Evolutionary conservation across 208 protist species (phyloP).

Genomic region (Crithidia thermophila): DNA sequence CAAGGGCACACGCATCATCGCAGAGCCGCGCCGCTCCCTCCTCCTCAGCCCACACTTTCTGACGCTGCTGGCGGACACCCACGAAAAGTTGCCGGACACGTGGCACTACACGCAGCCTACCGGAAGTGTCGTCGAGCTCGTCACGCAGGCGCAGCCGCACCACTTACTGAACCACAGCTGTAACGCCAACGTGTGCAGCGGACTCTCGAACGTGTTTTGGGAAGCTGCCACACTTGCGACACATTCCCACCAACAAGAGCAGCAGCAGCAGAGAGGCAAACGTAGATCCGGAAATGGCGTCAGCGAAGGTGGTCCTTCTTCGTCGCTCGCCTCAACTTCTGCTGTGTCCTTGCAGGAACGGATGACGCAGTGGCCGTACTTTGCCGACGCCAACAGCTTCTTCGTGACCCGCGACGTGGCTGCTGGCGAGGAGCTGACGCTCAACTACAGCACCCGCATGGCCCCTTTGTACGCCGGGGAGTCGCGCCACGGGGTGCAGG

Average conservation of each 20-base stretch:
- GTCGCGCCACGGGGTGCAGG: slow-evolving; percentile 15
- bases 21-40: slow-evolving; percentile 53
- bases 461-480: slow-evolving; percentile 53
- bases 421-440: slow-evolving; percentile 69
- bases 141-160: slow-evolving; percentile 66
- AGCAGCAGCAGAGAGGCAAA: neutral
- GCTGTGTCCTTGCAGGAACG: slow-evolving; percentile 15
- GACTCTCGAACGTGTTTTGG: slow-evolving; percentile 73
- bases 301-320: neutral
- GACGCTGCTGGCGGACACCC: slow-evolving; percentile 58
- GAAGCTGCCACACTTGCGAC: slow-evolving; percentile 29
- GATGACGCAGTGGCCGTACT: slow-evolving; percentile 45
- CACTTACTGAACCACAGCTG: slow-evolving; percentile 86
- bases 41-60: slow-evolving; percentile 53
- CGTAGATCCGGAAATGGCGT: neutral
- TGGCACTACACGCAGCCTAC: slow-evolving; percentile 81
- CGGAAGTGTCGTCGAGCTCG: slow-evolving; percentile 57
- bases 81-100: slow-evolving; percentile 67
- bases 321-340: neutral
- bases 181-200: slow-evolving; percentile 60
- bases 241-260: neutral
- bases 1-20: slow-evolving; percentile 64
- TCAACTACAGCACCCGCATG: slow-evolving; percentile 69
- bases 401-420: slow-evolving; percentile 65
- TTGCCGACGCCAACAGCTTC: slow-evolving; percentile 77